These are phyloP conservation scores for Mentha longifolia DNA, from an alignment of 257 asterid species.

Conservation along the genomic window DNA sequence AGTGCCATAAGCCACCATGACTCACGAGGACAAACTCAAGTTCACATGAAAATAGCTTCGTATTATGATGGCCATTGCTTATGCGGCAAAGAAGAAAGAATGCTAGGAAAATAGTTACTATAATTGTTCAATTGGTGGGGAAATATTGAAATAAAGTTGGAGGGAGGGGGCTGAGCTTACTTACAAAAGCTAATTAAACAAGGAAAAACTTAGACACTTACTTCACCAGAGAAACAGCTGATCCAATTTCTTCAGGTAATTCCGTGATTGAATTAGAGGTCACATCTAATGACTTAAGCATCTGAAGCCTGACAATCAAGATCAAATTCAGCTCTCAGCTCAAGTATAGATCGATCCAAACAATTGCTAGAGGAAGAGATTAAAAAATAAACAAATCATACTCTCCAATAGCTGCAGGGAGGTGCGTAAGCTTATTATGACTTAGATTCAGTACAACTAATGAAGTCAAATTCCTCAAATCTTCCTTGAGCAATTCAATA, in stretches of 20 bases:
- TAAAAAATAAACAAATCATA: slow-evolving; percentile 38
- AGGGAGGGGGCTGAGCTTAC: neutral
- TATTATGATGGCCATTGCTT: neutral
- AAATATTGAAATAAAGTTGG: neutral
- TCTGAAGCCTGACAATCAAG: slow-evolving; percentile 62
- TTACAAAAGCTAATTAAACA: neutral
- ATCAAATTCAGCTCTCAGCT: slow-evolving; percentile 17
- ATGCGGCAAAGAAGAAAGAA: neutral
- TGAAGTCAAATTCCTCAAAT: slow-evolving; percentile 71
- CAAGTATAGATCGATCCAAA: slow-evolving; percentile 3
- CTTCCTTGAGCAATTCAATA: slow-evolving; percentile 78
- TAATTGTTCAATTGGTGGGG: neutral
- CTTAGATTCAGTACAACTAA: slow-evolving; percentile 75
- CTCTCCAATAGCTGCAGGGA: slow-evolving; percentile 96
- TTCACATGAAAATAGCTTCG: neutral
- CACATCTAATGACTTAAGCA: slow-evolving; percentile 78
- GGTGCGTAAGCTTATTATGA: slow-evolving; percentile 78
- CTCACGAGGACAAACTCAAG: neutral
- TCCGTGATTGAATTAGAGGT: slow-evolving; percentile 66
- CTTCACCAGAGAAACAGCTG: slow-evolving; percentile 84
- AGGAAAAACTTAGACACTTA: slow-evolving; percentile 41
- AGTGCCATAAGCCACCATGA: slow-evolving; percentile 1
- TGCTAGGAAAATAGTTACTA: neutral
- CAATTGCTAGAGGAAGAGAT: slow-evolving; percentile 13
- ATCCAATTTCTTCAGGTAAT: slow-evolving; percentile 84